These are phyloP conservation scores for Termitomyces sp. DNA, from an alignment of 768 basidiomycete species.

Conservation along the genomic window DNA sequence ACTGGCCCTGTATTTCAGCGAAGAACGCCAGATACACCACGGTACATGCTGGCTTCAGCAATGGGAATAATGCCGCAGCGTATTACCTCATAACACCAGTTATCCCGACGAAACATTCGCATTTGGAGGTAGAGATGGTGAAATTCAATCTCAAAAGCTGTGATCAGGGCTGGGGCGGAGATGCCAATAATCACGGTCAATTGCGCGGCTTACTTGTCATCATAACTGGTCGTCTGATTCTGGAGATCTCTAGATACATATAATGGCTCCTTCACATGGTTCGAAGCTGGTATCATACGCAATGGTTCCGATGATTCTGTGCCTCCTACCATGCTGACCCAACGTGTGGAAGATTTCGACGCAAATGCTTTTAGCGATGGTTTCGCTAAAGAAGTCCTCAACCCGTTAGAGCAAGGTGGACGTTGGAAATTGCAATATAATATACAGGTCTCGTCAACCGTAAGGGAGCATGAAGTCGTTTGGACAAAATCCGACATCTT, in stretches of 20 bases:
- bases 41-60: slow-evolving; percentile 4
- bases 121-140: slow-evolving; percentile 15
- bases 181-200: slow-evolving; percentile 15
- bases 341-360: background rate
- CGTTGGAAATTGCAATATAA: slow-evolving; percentile 24
- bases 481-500: slow-evolving; percentile 16
- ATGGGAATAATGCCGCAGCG: slow-evolving; percentile 6
- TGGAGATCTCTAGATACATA: slow-evolving; percentile 17
- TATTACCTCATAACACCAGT: slow-evolving; percentile 17
- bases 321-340: background rate
- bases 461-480: slow-evolving; percentile 14
- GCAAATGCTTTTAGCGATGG: background rate
- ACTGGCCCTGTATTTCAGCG: slow-evolving; percentile 19
- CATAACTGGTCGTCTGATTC: background rate
- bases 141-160: slow-evolving; percentile 13
- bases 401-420: slow-evolving; percentile 6
- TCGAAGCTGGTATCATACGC: slow-evolving; percentile 25
- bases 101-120: slow-evolving; percentile 6
- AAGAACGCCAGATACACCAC: background rate
- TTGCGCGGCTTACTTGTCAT: background rate
- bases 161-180: slow-evolving; percentile 30
- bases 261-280: slow-evolving; percentile 26
- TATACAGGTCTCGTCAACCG: slow-evolving; percentile 15
- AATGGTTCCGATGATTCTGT: background rate
- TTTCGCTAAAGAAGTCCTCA: slow-evolving; percentile 7